Evolutionary conservation across 2,329 filamentous ascomycete genomes (phyloP), one percentile per base, ranked within the genome.

Genomic region (Penicillium sp.): DNA sequence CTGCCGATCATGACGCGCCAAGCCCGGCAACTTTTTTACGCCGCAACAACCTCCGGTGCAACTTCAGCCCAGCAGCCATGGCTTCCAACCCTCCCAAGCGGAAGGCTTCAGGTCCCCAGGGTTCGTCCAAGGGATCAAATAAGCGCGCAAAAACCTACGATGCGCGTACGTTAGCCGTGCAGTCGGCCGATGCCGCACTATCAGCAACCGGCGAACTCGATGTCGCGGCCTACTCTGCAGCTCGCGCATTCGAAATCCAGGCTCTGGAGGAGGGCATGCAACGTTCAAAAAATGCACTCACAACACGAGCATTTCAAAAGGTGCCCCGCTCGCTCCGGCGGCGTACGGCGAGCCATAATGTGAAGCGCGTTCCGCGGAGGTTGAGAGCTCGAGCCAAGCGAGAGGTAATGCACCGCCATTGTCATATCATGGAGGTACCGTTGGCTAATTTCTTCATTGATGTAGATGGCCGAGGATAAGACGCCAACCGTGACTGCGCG

Each of bases 321-420:
- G 89, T 99, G 5, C 94, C 94, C 1, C 85, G 91, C 62, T 86
- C 88, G 47, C 77, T 99, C 82, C 82, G 94, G 61, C 82, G 94
- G 60, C 83, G 94, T 64, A 96, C 93, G 0, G 94, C 93, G 18
- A 96, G 92, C 71, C 94, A 99, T 75, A 97, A 99, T 81, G 89
- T 90, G 34, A 96, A 93, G 75, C 85, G 89, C 58, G 88, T 99
- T 14, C 94, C 94, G 2, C 88, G 87, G 68, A 80, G 91, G 58
- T 75, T 97, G 67, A 83, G 89, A 52, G 77, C 76, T 38, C 83
- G 89, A 62, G 92, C 91, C 1, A 83, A 79, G 65, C 79, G 80
- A 70, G 86, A 88, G 79, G 79, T 81, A 64, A 43, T 34, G 70
- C 62, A 27, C 47, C 43, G 27, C 32, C 31, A 34, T 14, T 29